A percentile compares a stretch with the other conserved stretches of the same genome.
These are phyloP conservation scores for Cyclotella choctawhatcheeana DNA, from an alignment of 108 stramenopile species.

Conservation along the genomic window DNA sequence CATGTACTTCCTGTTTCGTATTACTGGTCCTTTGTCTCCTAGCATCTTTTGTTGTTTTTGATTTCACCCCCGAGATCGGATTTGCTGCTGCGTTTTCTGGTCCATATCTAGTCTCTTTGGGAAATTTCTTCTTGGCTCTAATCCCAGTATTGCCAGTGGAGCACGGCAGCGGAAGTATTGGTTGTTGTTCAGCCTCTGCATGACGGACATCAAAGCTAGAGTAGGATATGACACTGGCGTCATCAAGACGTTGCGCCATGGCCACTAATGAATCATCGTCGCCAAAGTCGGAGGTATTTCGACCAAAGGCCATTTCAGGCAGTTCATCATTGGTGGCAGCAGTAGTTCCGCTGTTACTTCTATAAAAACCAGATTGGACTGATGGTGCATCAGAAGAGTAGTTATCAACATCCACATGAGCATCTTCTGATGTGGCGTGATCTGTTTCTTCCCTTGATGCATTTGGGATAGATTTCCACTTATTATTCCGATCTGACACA, in stretches of 20 bases:
- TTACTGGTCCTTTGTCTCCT: background rate
- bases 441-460: background rate
- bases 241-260: slow-evolving; percentile 47
- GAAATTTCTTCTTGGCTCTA: background rate
- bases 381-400: background rate
- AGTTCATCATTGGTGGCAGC: background rate
- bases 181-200: background rate
- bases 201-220: slow-evolving; percentile 12
- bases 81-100: too few relatives aligned
- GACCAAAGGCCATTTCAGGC: slow-evolving; percentile 1
- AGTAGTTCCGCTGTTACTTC: background rate
- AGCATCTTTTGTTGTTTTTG: background rate
- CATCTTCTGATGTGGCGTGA: background rate
- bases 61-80: background rate
- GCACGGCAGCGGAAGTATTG: slow-evolving; percentile 1
- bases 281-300: background rate
- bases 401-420: background rate
- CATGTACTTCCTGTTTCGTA: background rate
- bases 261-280: slow-evolving; percentile 35
- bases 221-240: slow-evolving; percentile 27
- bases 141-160: background rate
- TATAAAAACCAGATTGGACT: background rate
- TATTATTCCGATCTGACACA: background rate
- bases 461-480: background rate
- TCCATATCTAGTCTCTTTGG: background rate